Base-by-base conservation (phyloP, 495 filamentous ascomycete species). In the Aspergillus affinis region DNA sequence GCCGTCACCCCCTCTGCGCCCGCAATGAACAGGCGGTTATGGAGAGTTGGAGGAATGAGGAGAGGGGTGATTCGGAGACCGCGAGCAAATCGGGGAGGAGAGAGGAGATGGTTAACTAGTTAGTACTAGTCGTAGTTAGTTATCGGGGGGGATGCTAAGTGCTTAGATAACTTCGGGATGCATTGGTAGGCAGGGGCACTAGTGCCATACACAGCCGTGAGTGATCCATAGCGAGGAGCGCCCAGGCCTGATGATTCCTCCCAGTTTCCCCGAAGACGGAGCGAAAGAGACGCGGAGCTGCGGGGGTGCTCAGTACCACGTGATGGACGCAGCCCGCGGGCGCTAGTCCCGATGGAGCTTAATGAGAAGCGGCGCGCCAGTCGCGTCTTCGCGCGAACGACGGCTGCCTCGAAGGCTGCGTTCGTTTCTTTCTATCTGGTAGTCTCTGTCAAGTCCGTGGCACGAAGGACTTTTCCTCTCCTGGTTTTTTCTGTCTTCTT, bases 341-440 rank as follows among this genome's bases (percentile, higher is more conserved):
- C 50, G 26, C 50, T 52, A 52, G 50, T 26, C 50, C 50, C 27
- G 15, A 52, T 3, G 17, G 26, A 26, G 50, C 15, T 29, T 52
- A 52, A 52, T 52, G 50, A n/a, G 2, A 9, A 8, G 8, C 20
- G 50, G 21, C 21, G 20, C 50, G 20, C 49, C 17, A 26, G 50
- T 52, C 50, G 26, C 47, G 47, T 49, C 47, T 19, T 52, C 50
- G 50, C 23, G 50, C 50, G n/a, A n/a, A n/a, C n/a, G 49, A 15
- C n/a, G 49, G 29, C n/a, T 26, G 8, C 23, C 50, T n/a, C 50
- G 21, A 27, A 52, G 13, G 19, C 26, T 52, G 21, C 50, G 12
- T 19, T 1, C n/a, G 29, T 6, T 32, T 32, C 30, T 32, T 13
- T 15, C 23, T 12, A 32, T 7, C 36, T 41, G 29, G 29, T 1